These are phyloP conservation scores for Daldinia grandis DNA, from an alignment of 495 filamentous ascomycete genomes.

Conservation along the genomic window DNA sequence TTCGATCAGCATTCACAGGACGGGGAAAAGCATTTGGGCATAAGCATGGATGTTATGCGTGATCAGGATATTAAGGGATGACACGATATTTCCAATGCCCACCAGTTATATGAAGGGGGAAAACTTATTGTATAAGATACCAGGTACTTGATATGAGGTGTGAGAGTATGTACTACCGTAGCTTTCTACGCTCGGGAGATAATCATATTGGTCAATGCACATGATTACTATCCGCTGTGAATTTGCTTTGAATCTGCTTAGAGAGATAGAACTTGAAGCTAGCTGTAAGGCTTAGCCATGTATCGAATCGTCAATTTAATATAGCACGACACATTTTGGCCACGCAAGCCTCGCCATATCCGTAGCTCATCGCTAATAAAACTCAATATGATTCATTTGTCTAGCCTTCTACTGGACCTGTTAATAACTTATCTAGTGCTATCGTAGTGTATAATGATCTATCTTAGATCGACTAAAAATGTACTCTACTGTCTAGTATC, in stretches of 20 bases:
- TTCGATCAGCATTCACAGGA: slow-evolving; percentile 30
- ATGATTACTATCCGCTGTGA: neutral
- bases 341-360: neutral
- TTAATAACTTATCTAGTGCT: neutral
- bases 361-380: neutral
- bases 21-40: slow-evolving; percentile 27
- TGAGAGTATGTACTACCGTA: slow-evolving; percentile 15
- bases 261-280: neutral
- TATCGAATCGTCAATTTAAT: neutral
- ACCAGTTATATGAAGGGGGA: slow-evolving; percentile 3
- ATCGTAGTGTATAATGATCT: too few relatives aligned
- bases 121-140: slow-evolving; percentile 27
- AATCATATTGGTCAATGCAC: slow-evolving; percentile 18
- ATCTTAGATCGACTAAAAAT: too few relatives aligned
- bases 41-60: slow-evolving; percentile 13
- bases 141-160: slow-evolving; percentile 28
- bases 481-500: neutral
- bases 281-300: neutral
- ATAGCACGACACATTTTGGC: neutral
- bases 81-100: slow-evolving; percentile 10
- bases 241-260: neutral
- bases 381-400: neutral
- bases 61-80: slow-evolving; percentile 19
- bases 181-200: slow-evolving; percentile 6
- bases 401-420: neutral